Evolutionary conservation across 371 early-diverging fungal genomes (phyloP), one percentile per base, ranked within the genome.

Genomic region (Mortierella sp.): DNA sequence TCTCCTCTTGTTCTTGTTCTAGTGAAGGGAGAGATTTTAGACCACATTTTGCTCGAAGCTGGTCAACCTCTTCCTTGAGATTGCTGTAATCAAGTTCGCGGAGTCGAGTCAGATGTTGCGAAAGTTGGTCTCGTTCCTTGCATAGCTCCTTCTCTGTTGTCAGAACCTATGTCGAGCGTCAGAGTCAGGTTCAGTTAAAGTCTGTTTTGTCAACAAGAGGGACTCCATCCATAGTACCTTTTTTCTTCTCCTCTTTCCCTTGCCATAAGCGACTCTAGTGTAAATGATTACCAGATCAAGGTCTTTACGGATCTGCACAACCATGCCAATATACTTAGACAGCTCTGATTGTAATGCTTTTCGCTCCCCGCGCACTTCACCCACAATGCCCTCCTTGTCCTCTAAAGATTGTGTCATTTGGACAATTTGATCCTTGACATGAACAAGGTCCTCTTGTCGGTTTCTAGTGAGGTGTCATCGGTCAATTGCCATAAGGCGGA

Each of bases 41-140:
- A 1, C 79, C 73, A 62, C 69, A 65, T 43, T 66, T 64, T 4
- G 48, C 18, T 14, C 79, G 65, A 9, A 77, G 53, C 21, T 62
- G 66, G 60, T 77, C 79, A 25, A 77, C 79, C 37, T 77, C 79
- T 48, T 69, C 66, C 52, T 77, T 77, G 30, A 77, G 47, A 21
- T 52, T 58, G 28, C 59, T 72, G 47, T 62, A 77, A 56, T 77
- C 79, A 18, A 62, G 60, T 18, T 77, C 55, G n/a, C 69, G 72
- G 51, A 72, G 57, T 56, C 71, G 79, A 2, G 55, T 52, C 9
- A 77, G 53, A 0, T 77, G 66, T 12, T 61, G 69, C 18, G 72
- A 68, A 11, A 77, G 69, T 23, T 77, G 66, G n/a, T 77, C 79
- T 12, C 79, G 79, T 44, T 77, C 79, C 19, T 68, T 72, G 51